Percentiles rank a stretch among this genome's conserved stretches.
Evolutionary conservation across 495 filamentous ascomycete species (phyloP).

Genomic region (Penicillium paradoxum): DNA sequence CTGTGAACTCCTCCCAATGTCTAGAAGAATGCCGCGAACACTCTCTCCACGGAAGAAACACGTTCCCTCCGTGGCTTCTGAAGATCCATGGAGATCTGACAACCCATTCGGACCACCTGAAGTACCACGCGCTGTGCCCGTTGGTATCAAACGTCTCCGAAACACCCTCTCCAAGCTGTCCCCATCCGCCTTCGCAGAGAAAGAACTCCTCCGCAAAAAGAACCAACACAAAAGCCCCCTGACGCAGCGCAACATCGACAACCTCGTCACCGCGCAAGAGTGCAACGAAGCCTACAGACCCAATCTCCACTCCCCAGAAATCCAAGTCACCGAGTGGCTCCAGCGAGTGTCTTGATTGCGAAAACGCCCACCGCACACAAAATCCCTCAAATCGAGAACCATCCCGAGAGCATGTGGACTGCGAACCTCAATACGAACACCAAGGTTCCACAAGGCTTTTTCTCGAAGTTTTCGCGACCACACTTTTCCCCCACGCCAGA

Average conservation of each 20-base stretch:
- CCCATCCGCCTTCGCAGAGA: conserved; percentile 35
- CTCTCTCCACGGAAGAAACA: conserved; percentile 24
- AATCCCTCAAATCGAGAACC: neutral
- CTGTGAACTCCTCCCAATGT: neutral
- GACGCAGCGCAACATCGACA: conserved; percentile 43
- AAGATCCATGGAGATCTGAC: conserved; percentile 33
- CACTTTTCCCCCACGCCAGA: neutral
- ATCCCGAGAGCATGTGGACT: neutral
- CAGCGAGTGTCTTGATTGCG: conserved; percentile 48
- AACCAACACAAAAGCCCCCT: conserved; percentile 39
- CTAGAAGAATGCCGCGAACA: conserved; percentile 25
- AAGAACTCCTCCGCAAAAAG: conserved; percentile 37
- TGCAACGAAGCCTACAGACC: conserved; percentile 53
- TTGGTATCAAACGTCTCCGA: conserved; percentile 36
- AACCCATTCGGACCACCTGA: conserved; percentile 39
- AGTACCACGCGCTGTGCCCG: conserved; percentile 24
- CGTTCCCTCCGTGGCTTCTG: conserved; percentile 24
- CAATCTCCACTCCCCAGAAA: conserved; percentile 50
- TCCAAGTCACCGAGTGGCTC: conserved; percentile 68
- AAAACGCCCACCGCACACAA: neutral
- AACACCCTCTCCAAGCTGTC: conserved; percentile 36
- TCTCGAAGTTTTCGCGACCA: conserved; percentile 18
- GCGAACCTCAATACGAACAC: neutral
- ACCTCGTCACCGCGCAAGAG: conserved; percentile 38
- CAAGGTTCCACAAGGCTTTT: conserved; percentile 17